Base-by-base conservation (phyloP, 495 filamentous ascomycete genomes). In the Aspergillus taichungensis region DNA sequence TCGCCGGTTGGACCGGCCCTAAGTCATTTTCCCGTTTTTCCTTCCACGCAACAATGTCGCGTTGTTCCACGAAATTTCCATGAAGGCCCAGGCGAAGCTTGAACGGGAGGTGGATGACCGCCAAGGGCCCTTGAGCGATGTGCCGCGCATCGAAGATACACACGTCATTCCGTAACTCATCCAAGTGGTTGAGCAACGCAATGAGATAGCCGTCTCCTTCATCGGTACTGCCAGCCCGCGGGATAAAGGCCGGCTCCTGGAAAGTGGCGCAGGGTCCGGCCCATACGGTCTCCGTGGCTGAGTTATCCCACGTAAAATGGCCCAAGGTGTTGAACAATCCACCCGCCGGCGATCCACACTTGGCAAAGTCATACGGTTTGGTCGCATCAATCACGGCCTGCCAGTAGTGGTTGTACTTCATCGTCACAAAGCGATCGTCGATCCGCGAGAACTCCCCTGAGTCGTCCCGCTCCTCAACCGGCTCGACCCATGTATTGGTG, bases 221-320 rank as follows among this genome's bases (percentile, higher is more conserved):
- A 24, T 24, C 18, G 18, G 18, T 24, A 6, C 45, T 54, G 3
- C 11, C 40, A 2, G 60, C 49, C 47, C 55, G 61, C 0, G 75
- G 75, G 13, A 78, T 71, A 50, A 78, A 79, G 0, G 71, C 66
- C 1, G 76, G 75, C 47, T 79, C 75, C 46, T 80, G 76, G 55
- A 77, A 72, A 0, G 71, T 73, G 28, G 61, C 65, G 0, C 69
- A 71, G 6, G 50, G 50, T 28, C 72, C 71, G 29, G 71, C 59
- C 51, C 65, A 76, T 43, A 63, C 74, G 11, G 61, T 60, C 32
- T 68, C 51, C 1, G 43, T 37, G 1, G 56, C 60, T 29, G 37
- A 39, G 11, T 42, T 42, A 3, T 49, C 35, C 34, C 47, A 61
- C 59, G 67, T 72, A 2, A 66, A 75, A 43, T 74, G 69, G 2